Conservation (phyloP, 2,329 filamentous ascomycete genomes). For the Westerdykella ornata region DNA sequence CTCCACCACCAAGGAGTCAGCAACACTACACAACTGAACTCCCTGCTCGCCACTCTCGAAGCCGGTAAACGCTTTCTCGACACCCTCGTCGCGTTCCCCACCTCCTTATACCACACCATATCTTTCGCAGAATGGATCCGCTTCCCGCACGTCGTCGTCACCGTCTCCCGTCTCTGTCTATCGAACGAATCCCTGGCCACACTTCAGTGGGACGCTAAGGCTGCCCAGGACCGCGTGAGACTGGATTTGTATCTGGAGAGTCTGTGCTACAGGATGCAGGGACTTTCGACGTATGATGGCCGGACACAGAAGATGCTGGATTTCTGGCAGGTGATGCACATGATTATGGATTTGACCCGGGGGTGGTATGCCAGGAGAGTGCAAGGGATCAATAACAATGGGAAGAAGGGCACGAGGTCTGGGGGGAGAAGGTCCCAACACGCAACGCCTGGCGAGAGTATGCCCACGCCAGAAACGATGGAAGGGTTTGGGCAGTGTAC, state of each 20-base stretch:
- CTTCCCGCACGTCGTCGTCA: constrained; percentile 26
- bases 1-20: neutral
- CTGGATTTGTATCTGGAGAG: constrained; percentile 31
- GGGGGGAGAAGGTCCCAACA: constrained; percentile 1
- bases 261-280: constrained; percentile 30
- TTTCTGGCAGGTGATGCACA: constrained; percentile 28
- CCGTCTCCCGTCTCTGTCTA: constrained; percentile 24
- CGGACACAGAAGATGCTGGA: constrained; percentile 18
- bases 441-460: constrained; percentile 1
- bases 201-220: constrained; percentile 27
- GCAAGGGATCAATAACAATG: no score
- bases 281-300: constrained; percentile 20
- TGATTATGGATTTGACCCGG: constrained; percentile 26
- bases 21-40: constrained; percentile 17
- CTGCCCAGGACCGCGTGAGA: constrained; percentile 26
- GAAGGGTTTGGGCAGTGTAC: no score
- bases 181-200: constrained; percentile 17
- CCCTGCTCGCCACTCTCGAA: constrained; percentile 40
- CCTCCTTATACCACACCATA: constrained; percentile 42
- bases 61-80: constrained; percentile 64
- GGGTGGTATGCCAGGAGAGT: constrained; percentile 17
- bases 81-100: constrained; percentile 61
- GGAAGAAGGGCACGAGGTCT: constrained; percentile 15
- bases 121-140: constrained; percentile 32
- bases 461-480: constrained; percentile 8